Conservation (phyloP, 768 basidiomycete genomes). For the Mycena amicta region DNA sequence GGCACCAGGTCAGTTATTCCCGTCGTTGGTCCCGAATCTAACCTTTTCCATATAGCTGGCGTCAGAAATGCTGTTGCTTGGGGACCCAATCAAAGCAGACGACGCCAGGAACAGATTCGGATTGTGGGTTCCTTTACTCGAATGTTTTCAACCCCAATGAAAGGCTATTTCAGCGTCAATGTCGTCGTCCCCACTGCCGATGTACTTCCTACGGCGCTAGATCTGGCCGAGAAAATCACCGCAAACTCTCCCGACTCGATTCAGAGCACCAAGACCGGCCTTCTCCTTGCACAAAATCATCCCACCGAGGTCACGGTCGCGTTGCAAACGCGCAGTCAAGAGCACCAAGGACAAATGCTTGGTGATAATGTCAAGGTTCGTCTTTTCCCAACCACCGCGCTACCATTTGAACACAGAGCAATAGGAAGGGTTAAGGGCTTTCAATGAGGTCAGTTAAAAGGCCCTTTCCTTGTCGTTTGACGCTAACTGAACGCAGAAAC, state of each 20-base stretch:
- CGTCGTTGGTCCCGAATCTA: no score
- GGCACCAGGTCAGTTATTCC: constrained; percentile 65
- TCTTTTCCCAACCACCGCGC: no score
- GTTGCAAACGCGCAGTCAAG: constrained; percentile 10
- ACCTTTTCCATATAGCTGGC: no score
- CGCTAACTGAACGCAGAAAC: constrained; percentile 6
- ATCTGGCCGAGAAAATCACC: constrained; percentile 59
- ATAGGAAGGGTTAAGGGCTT: constrained; percentile 20
- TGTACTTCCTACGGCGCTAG: constrained; percentile 64
- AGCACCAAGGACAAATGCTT: constrained; percentile 1
- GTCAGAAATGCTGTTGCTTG: constrained; percentile 75
- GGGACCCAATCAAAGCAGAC: constrained; percentile 63
- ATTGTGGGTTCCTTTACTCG: constrained; percentile 52
- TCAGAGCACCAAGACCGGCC: constrained; percentile 71
- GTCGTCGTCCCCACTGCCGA: constrained; percentile 57
- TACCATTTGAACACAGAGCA: no score
- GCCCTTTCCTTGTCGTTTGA: no score
- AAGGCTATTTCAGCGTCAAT: constrained; percentile 59
- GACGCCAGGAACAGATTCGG: constrained; percentile 73
- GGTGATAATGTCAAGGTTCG: constrained; percentile 22
- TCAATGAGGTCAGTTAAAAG: constrained; percentile 21
- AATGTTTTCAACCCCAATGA: constrained; percentile 1
- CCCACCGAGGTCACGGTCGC: constrained; percentile 9
- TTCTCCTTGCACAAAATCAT: constrained; percentile 37
- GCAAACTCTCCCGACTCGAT: constrained; percentile 80